Conservation (phyloP, 148 eudicot species). For the Pouteria glomerata region DNA sequence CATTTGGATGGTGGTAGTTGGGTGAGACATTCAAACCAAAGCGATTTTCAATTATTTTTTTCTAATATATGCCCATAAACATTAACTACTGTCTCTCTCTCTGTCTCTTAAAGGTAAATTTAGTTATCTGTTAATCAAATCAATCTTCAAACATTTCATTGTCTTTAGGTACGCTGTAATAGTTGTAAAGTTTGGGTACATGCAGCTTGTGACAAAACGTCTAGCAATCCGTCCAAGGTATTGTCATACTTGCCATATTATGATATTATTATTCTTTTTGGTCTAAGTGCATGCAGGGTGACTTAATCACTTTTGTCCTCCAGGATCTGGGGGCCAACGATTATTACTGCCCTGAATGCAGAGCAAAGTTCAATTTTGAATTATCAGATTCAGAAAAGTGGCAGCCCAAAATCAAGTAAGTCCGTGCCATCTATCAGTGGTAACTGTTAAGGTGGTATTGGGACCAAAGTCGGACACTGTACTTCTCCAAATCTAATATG, state of each 20-base stretch:
- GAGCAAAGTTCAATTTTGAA: constrained; percentile 72
- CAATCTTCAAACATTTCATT: constrained; percentile 6
- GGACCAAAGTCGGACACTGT: background rate
- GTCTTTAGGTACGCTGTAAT: constrained; percentile 61
- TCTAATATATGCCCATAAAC: background rate
- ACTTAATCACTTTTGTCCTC: constrained; percentile 11
- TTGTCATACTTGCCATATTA: background rate
- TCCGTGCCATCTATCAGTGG: background rate
- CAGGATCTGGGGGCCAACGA: constrained; percentile 62
- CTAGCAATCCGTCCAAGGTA: constrained; percentile 65
- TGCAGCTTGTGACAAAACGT: constrained; percentile 73
- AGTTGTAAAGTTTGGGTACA: constrained; percentile 83
- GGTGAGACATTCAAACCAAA: constrained; percentile 39
- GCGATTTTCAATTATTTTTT: background rate
- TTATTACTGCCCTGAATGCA: constrained; percentile 83
- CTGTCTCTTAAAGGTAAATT: background rate
- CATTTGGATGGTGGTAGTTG: constrained; percentile 61
- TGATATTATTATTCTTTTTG: background rate
- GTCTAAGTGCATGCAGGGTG: background rate
- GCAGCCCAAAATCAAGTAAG: constrained; percentile 51
- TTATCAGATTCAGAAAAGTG: constrained; percentile 67
- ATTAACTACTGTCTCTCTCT: background rate
- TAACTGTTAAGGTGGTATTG: background rate
- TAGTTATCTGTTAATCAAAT: background rate
- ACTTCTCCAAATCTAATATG: constrained; percentile 8